Evolutionary conservation across 179 eudicot genomes (phyloP).

Genomic region (Amaranthus tricolor): DNA sequence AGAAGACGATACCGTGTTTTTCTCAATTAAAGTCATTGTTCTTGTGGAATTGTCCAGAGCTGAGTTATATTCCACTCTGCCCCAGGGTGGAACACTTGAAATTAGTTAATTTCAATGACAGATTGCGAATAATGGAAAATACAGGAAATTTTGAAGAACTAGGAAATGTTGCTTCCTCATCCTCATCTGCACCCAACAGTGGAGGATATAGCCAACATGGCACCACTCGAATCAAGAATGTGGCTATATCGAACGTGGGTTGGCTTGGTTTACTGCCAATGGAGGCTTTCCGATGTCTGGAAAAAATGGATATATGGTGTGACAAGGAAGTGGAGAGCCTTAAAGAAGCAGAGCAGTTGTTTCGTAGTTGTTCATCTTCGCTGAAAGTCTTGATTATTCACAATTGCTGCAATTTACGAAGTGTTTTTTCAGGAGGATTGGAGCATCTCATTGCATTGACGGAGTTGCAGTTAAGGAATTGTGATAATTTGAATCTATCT

Average conservation of each 20-base stretch:
- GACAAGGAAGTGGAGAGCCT: conserved; percentile 5
- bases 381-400: conserved; percentile 7
- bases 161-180: too few relatives aligned
- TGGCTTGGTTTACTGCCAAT: conserved; percentile 6
- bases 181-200: too few relatives aligned
- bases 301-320: neutral
- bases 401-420: conserved; percentile 1
- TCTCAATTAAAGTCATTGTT: neutral
- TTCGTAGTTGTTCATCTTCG: conserved; percentile 20
- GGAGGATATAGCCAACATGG: neutral
- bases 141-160: neutral
- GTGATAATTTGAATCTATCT: neutral
- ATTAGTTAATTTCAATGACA: neutral
- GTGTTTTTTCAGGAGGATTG: conserved; percentile 10
- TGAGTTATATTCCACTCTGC: conserved; percentile 15
- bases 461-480: neutral
- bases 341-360: conserved; percentile 2
- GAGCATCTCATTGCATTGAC: conserved; percentile 27
- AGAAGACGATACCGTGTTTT: neutral
- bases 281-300: neutral
- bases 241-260: neutral
- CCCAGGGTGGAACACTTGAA: conserved; percentile 4
- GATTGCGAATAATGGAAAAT: neutral
- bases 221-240: neutral
- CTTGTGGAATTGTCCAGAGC: neutral